Evolutionary conservation across 2,329 filamentous ascomycete species (phyloP).

Genomic region (Chaetoscypha palmicola): DNA sequence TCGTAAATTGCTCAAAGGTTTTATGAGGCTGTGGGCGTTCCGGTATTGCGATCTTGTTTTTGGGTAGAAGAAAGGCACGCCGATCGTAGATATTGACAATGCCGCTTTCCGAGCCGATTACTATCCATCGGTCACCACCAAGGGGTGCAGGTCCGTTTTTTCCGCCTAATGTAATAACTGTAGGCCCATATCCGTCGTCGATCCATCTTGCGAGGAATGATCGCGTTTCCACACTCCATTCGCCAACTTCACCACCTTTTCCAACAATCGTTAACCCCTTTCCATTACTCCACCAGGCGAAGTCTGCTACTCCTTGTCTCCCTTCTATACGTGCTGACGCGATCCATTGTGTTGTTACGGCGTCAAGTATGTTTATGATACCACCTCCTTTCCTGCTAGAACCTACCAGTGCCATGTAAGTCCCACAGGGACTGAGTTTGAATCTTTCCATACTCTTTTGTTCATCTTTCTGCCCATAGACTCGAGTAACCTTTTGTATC

Average conservation of each 20-base stretch:
- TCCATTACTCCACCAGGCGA: constrained; percentile 85
- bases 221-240: constrained; percentile 67
- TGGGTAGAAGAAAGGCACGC: constrained; percentile 32
- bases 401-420: constrained; percentile 76
- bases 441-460: constrained; percentile 90
- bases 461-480: constrained; percentile 70
- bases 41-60: constrained; percentile 47
- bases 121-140: constrained; percentile 83
- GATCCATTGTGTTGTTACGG: constrained; percentile 78
- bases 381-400: constrained; percentile 80
- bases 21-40: constrained; percentile 64
- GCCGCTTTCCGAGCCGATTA: constrained; percentile 76
- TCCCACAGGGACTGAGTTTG: constrained; percentile 77
- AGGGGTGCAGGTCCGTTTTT: constrained; percentile 49
- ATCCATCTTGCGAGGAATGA: constrained; percentile 76
- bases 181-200: constrained; percentile 83
- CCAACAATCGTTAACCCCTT: constrained; percentile 75
- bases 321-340: constrained; percentile 76
- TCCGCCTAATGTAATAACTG: constrained; percentile 73
- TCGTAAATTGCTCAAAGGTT: constrained; percentile 79
- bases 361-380: constrained; percentile 76
- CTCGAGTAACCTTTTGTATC: constrained; percentile 73
- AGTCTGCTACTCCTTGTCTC: constrained; percentile 77
- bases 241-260: constrained; percentile 81
- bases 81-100: constrained; percentile 94